phyloP scores from a whole-genome alignment of 257 asterid species.

The Solanum appendiculatum region DNA sequence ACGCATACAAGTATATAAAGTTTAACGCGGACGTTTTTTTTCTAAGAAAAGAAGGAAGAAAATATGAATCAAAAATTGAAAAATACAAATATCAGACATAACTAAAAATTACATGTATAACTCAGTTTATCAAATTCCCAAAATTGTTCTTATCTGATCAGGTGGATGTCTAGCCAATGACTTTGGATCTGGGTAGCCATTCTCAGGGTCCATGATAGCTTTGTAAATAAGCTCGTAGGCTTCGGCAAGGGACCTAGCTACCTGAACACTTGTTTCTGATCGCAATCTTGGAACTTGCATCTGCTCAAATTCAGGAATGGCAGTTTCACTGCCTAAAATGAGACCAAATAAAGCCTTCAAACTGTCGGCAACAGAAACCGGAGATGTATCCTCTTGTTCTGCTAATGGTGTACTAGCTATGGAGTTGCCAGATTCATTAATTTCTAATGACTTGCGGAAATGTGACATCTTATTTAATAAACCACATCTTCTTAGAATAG shows the following conservation, averaged over 20 bases:
- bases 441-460: slow-evolving; percentile 31
- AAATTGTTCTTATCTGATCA: slow-evolving; percentile 86
- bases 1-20: not conserved
- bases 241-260: slow-evolving; percentile 66
- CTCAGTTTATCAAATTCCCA: slow-evolving; percentile 58
- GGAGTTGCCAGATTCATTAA: slow-evolving; percentile 12
- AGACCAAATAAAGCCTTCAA: slow-evolving; percentile 84
- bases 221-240: slow-evolving; percentile 63
- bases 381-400: slow-evolving; percentile 60
- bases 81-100: not conserved
- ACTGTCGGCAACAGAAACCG: slow-evolving; percentile 66
- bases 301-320: slow-evolving; percentile 85
- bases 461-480: slow-evolving; percentile 64
- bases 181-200: slow-evolving; percentile 71
- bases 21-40: not conserved
- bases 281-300: slow-evolving; percentile 83
- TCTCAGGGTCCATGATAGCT: slow-evolving; percentile 72
- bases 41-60: not conserved
- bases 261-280: slow-evolving; percentile 58
- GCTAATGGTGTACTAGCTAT: slow-evolving; percentile 39
- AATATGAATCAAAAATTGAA: not conserved
- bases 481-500: slow-evolving; percentile 62
- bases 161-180: slow-evolving; percentile 93
- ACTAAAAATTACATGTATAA: not conserved
- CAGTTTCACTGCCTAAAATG: slow-evolving; percentile 69